phyloP scores from a whole-genome alignment of 495 filamentous ascomycete species.

The Immersiella caudata region DNA sequence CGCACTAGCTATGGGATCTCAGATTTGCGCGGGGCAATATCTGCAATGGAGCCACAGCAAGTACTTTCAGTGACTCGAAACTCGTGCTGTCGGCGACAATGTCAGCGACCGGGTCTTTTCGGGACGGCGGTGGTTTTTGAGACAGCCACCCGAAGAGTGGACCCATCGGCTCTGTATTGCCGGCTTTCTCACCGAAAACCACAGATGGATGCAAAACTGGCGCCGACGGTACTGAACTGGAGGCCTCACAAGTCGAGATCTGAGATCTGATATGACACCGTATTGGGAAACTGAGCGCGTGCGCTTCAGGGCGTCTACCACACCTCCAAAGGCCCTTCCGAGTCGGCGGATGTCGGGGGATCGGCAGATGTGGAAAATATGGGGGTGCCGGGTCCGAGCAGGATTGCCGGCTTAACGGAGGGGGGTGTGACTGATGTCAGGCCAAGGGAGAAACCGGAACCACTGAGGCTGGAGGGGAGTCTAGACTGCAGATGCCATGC shows the following conservation, averaged over 20 bases:
- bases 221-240: not conserved
- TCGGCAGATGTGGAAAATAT: constrained; percentile 27
- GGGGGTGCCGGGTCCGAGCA: constrained; percentile 17
- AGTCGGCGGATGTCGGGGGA: constrained; percentile 34
- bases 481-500: constrained; percentile 20
- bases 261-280: constrained; percentile 7
- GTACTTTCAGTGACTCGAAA: not conserved
- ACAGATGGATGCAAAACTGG: not conserved
- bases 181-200: not conserved
- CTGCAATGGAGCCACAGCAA: not conserved
- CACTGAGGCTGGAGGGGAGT: not conserved
- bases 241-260: constrained; percentile 1
- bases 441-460: constrained; percentile 31
- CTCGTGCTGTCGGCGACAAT: not conserved
- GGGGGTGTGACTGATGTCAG: constrained; percentile 26
- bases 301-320: not conserved
- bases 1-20: not conserved
- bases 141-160: not conserved
- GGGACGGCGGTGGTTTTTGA: not conserved
- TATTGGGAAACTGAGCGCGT: not conserved
- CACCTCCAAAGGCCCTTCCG: constrained; percentile 7
- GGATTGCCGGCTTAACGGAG: constrained; percentile 26
- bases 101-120: not conserved
- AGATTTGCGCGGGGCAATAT: not conserved
- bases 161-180: not conserved